Percentiles rank a stretch among this genome's conserved stretches.
Conservation (phyloP, 2,329 filamentous ascomycete species). For the Penicillium sp. region DNA sequence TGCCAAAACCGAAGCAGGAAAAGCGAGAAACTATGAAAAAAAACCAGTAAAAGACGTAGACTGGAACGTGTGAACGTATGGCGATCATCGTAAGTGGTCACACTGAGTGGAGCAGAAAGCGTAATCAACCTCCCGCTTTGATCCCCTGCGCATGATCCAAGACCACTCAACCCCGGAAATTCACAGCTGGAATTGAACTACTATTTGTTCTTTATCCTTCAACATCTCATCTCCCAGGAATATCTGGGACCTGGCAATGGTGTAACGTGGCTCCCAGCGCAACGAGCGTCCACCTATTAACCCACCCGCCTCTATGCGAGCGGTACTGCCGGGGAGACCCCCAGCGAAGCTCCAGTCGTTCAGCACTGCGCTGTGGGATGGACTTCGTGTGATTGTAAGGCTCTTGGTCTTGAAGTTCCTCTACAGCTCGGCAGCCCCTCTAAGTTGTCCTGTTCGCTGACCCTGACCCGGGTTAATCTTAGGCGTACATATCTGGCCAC, state of each 20-base stretch:
- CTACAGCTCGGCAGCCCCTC: background rate
- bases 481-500: constrained; percentile 89
- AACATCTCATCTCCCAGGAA: background rate
- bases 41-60: background rate
- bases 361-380: constrained; percentile 71
- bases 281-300: constrained; percentile 26
- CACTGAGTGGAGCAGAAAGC: constrained; percentile 18
- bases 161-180: background rate
- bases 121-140: constrained; percentile 19
- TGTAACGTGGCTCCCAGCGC: constrained; percentile 30
- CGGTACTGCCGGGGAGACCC: constrained; percentile 76
- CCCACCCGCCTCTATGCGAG: constrained; percentile 63
- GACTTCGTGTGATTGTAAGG: constrained; percentile 69
- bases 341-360: constrained; percentile 75
- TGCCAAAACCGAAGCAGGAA: background rate
- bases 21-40: background rate
- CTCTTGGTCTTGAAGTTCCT: background rate
- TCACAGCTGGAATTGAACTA: background rate
- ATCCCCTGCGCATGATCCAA: constrained; percentile 9
- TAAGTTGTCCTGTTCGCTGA: background rate
- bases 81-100: constrained; percentile 2
- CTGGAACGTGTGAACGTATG: background rate
- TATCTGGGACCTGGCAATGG: constrained; percentile 30
- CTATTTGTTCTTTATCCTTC: background rate
- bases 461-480: constrained; percentile 15